phyloP scores from a whole-genome alignment of 139 green algal species.

The Micromonas commoda region DNA sequence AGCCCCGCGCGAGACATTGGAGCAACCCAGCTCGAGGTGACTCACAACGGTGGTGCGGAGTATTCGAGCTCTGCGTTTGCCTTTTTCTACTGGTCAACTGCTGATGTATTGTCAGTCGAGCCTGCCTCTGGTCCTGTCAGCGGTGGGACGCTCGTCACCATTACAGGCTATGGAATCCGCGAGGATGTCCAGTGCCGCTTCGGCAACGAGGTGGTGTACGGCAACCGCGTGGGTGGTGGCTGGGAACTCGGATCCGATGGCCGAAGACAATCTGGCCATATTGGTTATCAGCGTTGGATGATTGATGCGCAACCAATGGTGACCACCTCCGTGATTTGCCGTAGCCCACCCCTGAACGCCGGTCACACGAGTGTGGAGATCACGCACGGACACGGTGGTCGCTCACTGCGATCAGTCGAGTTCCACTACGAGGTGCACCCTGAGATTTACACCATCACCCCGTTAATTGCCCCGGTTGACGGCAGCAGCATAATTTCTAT shows the following conservation, averaged over 20 bases:
- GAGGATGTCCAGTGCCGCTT: conserved; percentile 3
- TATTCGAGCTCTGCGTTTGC: neutral
- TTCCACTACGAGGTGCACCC: neutral
- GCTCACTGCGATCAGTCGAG: neutral
- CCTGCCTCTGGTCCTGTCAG: neutral
- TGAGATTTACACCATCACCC: neutral
- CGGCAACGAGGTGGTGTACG: neutral
- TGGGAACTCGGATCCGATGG: neutral
- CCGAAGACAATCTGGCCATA: no score
- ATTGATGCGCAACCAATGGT: no score
- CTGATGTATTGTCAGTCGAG: neutral
- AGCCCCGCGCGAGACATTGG: neutral
- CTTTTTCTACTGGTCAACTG: neutral
- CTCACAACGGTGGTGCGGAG: neutral
- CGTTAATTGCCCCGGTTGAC: neutral
- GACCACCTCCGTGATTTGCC: neutral
- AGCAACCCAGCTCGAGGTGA: neutral
- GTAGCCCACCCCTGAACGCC: neutral
- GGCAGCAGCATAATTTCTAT: neutral
- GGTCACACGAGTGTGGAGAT: neutral
- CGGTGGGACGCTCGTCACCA: neutral
- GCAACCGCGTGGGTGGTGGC: neutral
- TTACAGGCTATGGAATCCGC: neutral
- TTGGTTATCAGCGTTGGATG: no score
- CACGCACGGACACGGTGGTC: neutral